phyloP scores from a whole-genome alignment of 352 stramenopile species.

The Aphanomyces invadans region DNA sequence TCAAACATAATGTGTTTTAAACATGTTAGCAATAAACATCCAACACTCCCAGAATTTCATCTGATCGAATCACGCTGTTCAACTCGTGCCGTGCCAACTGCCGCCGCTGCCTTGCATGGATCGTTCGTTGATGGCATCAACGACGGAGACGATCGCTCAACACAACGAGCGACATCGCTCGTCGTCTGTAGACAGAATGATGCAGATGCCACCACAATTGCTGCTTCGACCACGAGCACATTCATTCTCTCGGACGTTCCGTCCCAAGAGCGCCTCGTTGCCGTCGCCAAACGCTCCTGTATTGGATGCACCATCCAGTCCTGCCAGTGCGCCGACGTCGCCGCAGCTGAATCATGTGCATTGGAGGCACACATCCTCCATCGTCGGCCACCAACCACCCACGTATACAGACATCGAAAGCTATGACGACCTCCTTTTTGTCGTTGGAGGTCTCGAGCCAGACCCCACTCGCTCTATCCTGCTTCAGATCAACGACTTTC shows the following conservation, averaged over 20 bases:
- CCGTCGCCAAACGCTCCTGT: too few species aligned
- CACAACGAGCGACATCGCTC: neutral
- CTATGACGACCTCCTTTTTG: neutral
- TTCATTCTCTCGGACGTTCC: neutral
- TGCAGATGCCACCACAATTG: neutral
- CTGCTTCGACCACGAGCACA: neutral
- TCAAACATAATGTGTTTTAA: too few species aligned
- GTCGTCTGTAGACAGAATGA: neutral
- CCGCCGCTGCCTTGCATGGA: too few species aligned
- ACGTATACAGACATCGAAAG: slow-evolving; percentile 2
- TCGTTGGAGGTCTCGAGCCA: neutral
- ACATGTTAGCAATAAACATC: too few species aligned
- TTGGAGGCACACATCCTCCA: neutral
- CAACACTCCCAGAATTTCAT: too few species aligned
- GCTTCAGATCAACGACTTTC: slow-evolving; percentile 3
- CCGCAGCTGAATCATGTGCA: neutral
- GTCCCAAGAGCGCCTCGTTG: neutral
- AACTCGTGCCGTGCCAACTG: too few species aligned
- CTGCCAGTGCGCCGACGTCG: neutral
- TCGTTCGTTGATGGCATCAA: neutral
- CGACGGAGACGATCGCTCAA: neutral
- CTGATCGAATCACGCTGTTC: too few species aligned
- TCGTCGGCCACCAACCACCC: neutral
- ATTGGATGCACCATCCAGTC: neutral
- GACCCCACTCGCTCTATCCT: neutral